Percentiles rank a stretch among this genome's conserved stretches.
Evolutionary conservation across 352 stramenopile genomes (phyloP).

Genomic region (Blastocystis hominis): DNA sequence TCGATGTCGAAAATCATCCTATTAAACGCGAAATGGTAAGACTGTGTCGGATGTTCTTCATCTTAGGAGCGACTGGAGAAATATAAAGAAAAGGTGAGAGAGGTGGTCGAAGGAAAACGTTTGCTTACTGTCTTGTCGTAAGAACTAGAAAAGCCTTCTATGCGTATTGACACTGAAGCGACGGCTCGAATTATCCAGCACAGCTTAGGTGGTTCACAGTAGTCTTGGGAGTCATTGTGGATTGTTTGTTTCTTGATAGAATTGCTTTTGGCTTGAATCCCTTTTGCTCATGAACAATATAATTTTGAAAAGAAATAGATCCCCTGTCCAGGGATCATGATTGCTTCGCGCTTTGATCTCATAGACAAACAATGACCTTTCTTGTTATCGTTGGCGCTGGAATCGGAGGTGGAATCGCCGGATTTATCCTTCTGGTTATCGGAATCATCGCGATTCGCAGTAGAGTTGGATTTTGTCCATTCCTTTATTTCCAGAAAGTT

Average conservation of each 20-base stretch:
- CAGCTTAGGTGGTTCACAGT: slow-evolving; percentile 3
- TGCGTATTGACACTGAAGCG: slow-evolving; percentile 42
- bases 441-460: neutral
- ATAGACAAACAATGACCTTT: neutral
- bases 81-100: slow-evolving; percentile 49
- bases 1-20: slow-evolving; percentile 30
- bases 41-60: neutral
- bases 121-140: neutral
- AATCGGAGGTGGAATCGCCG: neutral
- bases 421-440: neutral
- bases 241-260: neutral
- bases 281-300: neutral
- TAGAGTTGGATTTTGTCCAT: neutral
- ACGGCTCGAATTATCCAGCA: slow-evolving; percentile 45
- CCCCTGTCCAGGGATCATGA: neutral
- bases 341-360: neutral
- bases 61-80: slow-evolving; percentile 27
- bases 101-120: slow-evolving; percentile 35
- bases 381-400: neutral
- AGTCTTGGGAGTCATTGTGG: neutral
- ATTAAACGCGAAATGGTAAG: slow-evolving; percentile 50
- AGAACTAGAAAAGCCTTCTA: slow-evolving; percentile 13
- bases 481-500: neutral
- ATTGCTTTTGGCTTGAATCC: neutral
- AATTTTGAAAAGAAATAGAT: neutral